Percentiles rank a stretch among this genome's conserved stretches.
Evolutionary conservation across 495 filamentous ascomycete genomes (phyloP).

Genomic region (Penicillium flavigenum): DNA sequence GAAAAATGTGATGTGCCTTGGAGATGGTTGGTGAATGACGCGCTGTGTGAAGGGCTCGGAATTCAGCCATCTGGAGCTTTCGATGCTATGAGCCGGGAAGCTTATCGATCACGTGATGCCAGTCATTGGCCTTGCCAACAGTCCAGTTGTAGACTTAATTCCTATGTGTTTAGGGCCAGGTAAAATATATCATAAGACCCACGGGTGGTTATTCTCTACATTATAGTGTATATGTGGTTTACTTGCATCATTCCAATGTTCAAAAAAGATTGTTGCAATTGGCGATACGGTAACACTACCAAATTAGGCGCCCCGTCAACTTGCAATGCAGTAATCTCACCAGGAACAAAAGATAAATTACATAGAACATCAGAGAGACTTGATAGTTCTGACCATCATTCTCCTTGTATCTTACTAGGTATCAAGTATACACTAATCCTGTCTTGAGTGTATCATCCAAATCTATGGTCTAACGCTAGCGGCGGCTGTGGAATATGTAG

Average conservation of each 20-base stretch:
- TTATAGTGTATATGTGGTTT: neutral
- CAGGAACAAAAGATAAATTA: neutral
- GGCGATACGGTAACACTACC: neutral
- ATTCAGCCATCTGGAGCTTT: conserved; percentile 20
- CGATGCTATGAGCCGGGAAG: conserved; percentile 21
- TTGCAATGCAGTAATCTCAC: neutral
- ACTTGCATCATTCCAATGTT: neutral
- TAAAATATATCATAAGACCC: neutral
- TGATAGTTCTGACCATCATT: neutral
- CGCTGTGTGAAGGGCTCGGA: conserved; percentile 22
- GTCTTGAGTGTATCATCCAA: neutral
- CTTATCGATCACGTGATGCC: conserved; percentile 22
- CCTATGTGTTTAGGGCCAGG: neutral
- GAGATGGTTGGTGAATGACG: conserved; percentile 19
- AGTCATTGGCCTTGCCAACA: neutral
- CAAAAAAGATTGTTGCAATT: neutral
- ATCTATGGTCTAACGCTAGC: conserved; percentile 13
- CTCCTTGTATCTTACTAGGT: neutral
- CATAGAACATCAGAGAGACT: neutral
- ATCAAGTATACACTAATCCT: neutral
- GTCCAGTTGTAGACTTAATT: neutral
- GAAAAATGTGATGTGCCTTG: neutral
- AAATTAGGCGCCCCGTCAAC: neutral
- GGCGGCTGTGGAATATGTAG: conserved; percentile 7
- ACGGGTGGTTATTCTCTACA: neutral